Base-by-base conservation (phyloP, 2,329 filamentous ascomycete species). In the Trichoderma afroharzianum region DNA sequence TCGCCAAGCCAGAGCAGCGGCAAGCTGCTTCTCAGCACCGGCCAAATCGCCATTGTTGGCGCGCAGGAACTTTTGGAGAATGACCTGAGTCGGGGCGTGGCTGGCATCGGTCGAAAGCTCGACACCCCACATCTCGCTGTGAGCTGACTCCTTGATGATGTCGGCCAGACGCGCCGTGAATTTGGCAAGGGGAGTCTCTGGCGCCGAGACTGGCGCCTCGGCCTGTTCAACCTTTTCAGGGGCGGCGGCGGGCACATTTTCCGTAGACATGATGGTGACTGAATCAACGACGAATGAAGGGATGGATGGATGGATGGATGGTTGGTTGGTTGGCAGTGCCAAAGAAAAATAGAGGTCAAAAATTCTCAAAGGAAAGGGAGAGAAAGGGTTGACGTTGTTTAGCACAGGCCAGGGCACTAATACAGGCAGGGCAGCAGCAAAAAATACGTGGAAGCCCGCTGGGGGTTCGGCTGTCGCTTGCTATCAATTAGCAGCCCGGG, bases 41-140 rank as follows among this genome's bases (percentile, higher is more conserved):
- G 85, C 85, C 7, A 93, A 80, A 77, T 97, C 90, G 73, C 91
- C 91, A 73, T 91, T 90, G 80, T 98, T 98, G 79, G 95, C 95
- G 76, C 95, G 93, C 70, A 98, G 88, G 83, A 95, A 98, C 85
- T 98, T 98, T 80, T 97, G 94, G 63, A 98, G 86, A 66, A 98
- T 88, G 76, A 97, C 91, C 79, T 92, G 91, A 62, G 92, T 94
- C 69, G 93, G 93, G 67, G 95, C 86, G 76, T 94, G 86, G 53
- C 82, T 80, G 24, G 83, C 82, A 71, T 84, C 81, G 15, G 43
- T 26, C 11, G 81, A 81, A 58, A 98, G 88, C 36, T 87, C 84
- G 68, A 98, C 90, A 63, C 95, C 95, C 90, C 95, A 98, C 87
- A 98, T 93, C 85, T 98, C 94, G 66, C 83, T 83, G 81, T 97